Conservation (phyloP, 2,329 filamentous ascomycete genomes). For the Pyrenochaeta sp. region DNA sequence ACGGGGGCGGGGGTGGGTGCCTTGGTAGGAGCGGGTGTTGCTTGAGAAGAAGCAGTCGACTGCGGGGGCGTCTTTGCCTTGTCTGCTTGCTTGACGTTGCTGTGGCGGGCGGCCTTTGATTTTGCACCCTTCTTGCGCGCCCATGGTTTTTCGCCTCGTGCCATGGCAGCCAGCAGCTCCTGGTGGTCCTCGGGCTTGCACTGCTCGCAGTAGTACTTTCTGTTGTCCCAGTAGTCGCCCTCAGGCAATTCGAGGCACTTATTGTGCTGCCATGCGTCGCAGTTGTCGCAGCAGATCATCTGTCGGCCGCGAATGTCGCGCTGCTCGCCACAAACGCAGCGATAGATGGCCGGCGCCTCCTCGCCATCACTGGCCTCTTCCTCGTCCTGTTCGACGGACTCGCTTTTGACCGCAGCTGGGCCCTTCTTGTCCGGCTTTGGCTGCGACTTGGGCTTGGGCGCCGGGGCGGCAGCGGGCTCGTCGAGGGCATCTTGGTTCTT, state of each 20-base stretch:
- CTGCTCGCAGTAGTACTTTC: constrained; percentile 84
- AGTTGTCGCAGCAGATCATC: constrained; percentile 96
- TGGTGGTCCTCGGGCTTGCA: constrained; percentile 86
- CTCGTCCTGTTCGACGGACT: constrained; percentile 48
- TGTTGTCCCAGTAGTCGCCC: constrained; percentile 62
- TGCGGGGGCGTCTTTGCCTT: constrained; percentile 32
- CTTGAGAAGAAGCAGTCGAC: constrained; percentile 22
- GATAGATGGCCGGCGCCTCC: constrained; percentile 77
- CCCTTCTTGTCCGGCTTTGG: constrained; percentile 55
- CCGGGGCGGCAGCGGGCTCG: constrained; percentile 52
- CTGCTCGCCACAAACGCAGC: constrained; percentile 90
- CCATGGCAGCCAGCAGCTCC: constrained; percentile 78
- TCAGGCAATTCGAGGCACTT: constrained; percentile 90
- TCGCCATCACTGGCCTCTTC: constrained; percentile 60
- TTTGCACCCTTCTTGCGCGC: constrained; percentile 65
- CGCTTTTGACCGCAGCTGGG: constrained; percentile 49
- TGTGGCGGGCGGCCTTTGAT: constrained; percentile 69
- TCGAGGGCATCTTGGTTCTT: constrained; percentile 75
- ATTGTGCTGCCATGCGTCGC: constrained; percentile 96
- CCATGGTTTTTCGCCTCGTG: constrained; percentile 86
- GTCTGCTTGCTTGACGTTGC: constrained; percentile 64
- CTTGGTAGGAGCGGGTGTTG: constrained; percentile 12
- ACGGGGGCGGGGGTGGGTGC: constrained; percentile 20
- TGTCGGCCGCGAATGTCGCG: constrained; percentile 81
- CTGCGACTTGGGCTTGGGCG: constrained; percentile 54